Base-by-base conservation (phyloP, 2,329 filamentous ascomycete genomes). In the Colletotrichum lini region DNA sequence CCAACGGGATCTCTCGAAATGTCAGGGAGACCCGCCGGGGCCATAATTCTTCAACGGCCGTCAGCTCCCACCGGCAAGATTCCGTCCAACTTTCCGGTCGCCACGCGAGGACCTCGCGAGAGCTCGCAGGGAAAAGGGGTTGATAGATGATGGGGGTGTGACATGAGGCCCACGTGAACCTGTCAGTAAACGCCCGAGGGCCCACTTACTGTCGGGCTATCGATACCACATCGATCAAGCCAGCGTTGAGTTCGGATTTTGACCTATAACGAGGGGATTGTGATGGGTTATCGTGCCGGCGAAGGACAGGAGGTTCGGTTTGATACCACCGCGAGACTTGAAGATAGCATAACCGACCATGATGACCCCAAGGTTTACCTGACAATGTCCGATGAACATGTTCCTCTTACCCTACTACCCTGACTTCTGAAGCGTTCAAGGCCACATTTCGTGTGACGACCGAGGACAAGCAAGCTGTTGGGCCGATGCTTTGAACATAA, bases 1-100 rank as follows among this genome's bases (percentile, higher is more conserved):
- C 62, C 62, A 70, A 66, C 60, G 10, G 49, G 21, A 62, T 23
- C 16, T 30, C 21, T 42, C 15, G 3, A 2, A 23, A n/a, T 52
- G 35, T 15, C 18, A 9, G 12, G 35, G 35, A 21, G 21, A 18
- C 60, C 47, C 60, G 23, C 45, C 13, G 9, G 47, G 21, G 3
- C 47, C 60, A 44, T 21, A 15, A 2, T 35, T 42, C 23, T 53
- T 40, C 60, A 63, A 63, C 38, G 35, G 38, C 12, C 38, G 15
- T 10, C 47, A 21, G 21, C 47, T 35, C 59, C 35, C 13, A 23
- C 59, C n/a, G 35, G 26, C 45, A 23, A 21, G 47, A 42, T 26
- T 62, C 30, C 47, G 38, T 53, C 45, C n/a, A 26, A 21, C 6
- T n/a, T 62, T 53, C 44, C 18, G 58, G 44, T 50, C 45, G 58